These are phyloP conservation scores for Rosa multiflora DNA, from an alignment of 306 rosid species.

Conservation along the genomic window DNA sequence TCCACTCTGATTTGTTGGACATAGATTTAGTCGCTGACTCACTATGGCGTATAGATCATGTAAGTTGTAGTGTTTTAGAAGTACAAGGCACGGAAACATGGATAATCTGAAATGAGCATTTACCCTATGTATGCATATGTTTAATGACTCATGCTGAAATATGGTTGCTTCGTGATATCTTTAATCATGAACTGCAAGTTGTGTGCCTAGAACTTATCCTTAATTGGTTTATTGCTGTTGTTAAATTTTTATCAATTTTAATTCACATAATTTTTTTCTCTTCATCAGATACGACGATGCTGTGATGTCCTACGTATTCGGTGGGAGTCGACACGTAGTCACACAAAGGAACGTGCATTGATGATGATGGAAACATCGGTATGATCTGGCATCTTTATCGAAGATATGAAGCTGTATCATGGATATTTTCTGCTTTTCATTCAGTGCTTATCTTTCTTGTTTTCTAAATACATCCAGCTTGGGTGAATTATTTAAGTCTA, in stretches of 20 bases:
- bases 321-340: conserved; percentile 91
- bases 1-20: neutral
- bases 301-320: conserved; percentile 78
- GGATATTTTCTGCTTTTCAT: neutral
- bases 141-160: neutral
- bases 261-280: neutral
- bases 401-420: neutral
- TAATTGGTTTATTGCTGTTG: neutral
- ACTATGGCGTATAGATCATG: neutral
- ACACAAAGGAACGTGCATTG: conserved; percentile 87
- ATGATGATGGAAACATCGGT: conserved; percentile 88
- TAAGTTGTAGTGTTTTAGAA: neutral
- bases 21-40: neutral
- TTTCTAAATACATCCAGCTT: neutral
- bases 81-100: neutral
- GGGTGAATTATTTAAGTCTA: neutral
- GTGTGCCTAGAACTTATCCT: neutral
- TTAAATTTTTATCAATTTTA: neutral
- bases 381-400: conserved; percentile 32
- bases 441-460: neutral
- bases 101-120: neutral
- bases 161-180: neutral
- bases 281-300: conserved; percentile 57
- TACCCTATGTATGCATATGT: neutral
- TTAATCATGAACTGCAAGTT: neutral